Evolutionary conservation across 345 rosid species (phyloP), one percentile per base, ranked within the genome.

Genomic region (Combretum micranthum): DNA sequence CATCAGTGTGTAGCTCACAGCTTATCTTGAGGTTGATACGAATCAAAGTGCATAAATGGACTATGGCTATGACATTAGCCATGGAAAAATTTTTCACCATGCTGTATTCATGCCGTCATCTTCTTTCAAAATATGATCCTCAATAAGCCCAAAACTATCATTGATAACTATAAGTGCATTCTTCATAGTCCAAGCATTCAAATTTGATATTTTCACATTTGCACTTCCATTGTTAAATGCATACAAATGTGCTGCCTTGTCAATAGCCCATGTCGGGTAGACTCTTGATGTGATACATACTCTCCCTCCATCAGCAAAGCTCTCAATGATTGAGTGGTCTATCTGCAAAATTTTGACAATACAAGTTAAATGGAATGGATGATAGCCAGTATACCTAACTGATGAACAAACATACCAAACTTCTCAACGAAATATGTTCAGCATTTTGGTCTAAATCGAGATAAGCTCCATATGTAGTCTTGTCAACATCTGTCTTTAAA

Each of bases 381-480:
- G 9, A 32, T 32, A 1, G 39, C 39, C 39, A 32, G 6, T 4
- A 32, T 32, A 25, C 15, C 15, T 25, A n/a, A 12, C 37, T 25
- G 3, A n/a, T 10, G 1, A 47, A 61, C 20, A 70, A 65, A 52
- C 75, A 18, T 42, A 75, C 79, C 70, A 70, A 42, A 55, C 59
- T 67, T 66, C 77, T 69, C 0, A 72, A n/a, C 19, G 90, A 71
- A 44, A 84, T 52, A 63, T 73, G 62, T 23, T 80, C 74, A 0
- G 22, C 52, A 1, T 26, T 63, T 63, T 75, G 85, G 37, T 85
- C 80, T 51, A 80, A 50, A 52, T 70, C 67, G 13, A 80, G 50
- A 66, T 77, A 80, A 44, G 86, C 81, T 57, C 92, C 88, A 44
- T 74, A 80, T 14, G 76, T 63, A 47, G 71, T 47, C 53, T 77